phyloP scores from a whole-genome alignment of 2,329 filamentous ascomycete genomes.

The Penicillium sp. region DNA sequence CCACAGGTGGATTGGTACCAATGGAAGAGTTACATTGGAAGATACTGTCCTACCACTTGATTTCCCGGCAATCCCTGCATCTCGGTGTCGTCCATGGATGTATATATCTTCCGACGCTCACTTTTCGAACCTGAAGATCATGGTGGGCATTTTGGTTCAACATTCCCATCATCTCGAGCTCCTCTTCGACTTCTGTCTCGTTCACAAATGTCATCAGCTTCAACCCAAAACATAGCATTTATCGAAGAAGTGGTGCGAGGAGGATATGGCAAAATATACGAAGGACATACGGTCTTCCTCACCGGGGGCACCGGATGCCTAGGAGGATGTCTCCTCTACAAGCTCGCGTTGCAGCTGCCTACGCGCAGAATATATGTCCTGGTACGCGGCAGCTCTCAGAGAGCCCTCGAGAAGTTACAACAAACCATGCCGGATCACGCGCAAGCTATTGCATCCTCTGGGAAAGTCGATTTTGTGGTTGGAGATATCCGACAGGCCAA shows the following conservation, averaged over 20 bases:
- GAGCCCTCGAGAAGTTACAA: conserved; percentile 32
- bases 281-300: conserved; percentile 31
- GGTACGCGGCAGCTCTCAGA: conserved; percentile 24
- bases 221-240: conserved; percentile 3
- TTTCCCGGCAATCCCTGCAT: not conserved
- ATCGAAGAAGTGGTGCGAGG: conserved; percentile 23
- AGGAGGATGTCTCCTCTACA: conserved; percentile 37
- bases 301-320: conserved; percentile 35
- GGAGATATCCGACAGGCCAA: conserved; percentile 30
- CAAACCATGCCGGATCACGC: conserved; percentile 32
- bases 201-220: conserved; percentile 12
- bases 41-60: conserved; percentile 4
- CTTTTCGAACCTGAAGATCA: not conserved
- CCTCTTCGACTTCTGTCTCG: not conserved
- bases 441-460: conserved; percentile 25
- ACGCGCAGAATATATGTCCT: conserved; percentile 34
- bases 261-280: conserved; percentile 29
- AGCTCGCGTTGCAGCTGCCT: conserved; percentile 34
- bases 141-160: not conserved
- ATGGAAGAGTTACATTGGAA: conserved; percentile 4
- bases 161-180: not conserved
- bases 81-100: not conserved
- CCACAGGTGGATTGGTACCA: not conserved
- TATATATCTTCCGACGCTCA: conserved; percentile 5
- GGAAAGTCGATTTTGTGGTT: conserved; percentile 31